Evolutionary conservation across 345 rosid species (phyloP), one percentile per base, ranked within the genome.

Genomic region (Excoecaria agallocha): DNA sequence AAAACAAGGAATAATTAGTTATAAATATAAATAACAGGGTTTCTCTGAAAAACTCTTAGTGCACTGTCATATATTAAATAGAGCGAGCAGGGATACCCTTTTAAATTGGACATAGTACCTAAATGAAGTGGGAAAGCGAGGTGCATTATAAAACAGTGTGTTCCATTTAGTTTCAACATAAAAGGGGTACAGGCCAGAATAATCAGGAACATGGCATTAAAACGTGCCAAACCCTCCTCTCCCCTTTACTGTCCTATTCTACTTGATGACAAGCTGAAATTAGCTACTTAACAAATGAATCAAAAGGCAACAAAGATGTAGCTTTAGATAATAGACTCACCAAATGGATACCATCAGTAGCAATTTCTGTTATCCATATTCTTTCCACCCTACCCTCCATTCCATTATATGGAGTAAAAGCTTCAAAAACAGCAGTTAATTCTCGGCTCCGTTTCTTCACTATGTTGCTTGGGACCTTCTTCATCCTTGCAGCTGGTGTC

Each of bases 401-500:
- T 72, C 91, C 96, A 60, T 61, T 75, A 82, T 93, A 89, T 22
- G 98, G 97, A 20, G 88, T 81, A 85, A 95, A 93, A 78, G 96
- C 91, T 78, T 95, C 99, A 73, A 95, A 93, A 65, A 89, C 84
- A 70, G 87, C 82, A 51, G 98, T 93, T 84, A 95, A 80, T 81
- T 95, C 93, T 76, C 96, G 97, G 82, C 98, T 93, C 50, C 94
- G 91, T 63, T 86, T 87, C 89, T 95, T 93, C 83, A 91, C 97
- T 70, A 79, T 48, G 51, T 83, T 84, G 81, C 99, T 93, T 38
- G 85, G 97, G 66, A 93, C 92, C 79, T 93, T 95, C 80, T 95
- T 95, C 98, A 93, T 95, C 83, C 94, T 91, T 60, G 98, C 97
- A 64, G 98, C 98, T 81, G 99, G 97, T 7, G 97, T 95, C 67